Base-by-base conservation (phyloP, 169 alveolate genomes). In the Haemoproteus tartakovskyi region DNA sequence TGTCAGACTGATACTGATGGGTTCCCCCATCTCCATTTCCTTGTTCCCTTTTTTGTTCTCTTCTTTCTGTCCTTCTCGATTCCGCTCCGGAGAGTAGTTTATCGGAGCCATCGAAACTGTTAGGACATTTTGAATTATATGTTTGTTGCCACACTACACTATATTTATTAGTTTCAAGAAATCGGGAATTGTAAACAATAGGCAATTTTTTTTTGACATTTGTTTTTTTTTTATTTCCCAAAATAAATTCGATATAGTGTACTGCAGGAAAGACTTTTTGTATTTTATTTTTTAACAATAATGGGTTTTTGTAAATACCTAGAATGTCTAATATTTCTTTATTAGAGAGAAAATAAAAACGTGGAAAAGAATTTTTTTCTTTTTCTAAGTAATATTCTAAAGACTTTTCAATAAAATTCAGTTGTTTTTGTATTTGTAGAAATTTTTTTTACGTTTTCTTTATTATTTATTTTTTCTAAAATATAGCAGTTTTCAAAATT, bases 321-420 rank as follows among this genome's bases (percentile, higher is more conserved):
- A 96, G 91, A 64, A 96, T 96, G 37, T 95, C 97, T 30, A 96
- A 84, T 83, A 96, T 84, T 0, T 98, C 97, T 80, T 94, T 95
- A 79, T 96, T 96, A 2, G 99, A 95, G 12, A 94, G 94, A 91
- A 96, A 96, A 88, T 96, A 96, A 88, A 96, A 96, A 30, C 99
- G 94, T 1, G 99, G 98, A 94, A 95, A 94, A 0, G 95, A 91
- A 91, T 94, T 96, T 91, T 96, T 96, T 90, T 96, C 94, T 80
- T 95, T 93, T 61, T 95, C 99, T 67, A 96, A 87, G 87, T 96
- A 96, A 46, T 96, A 97, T 79, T 95, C 95, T 80, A 96, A 70
- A 6, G 97, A 95, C 82, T 95, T 96, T 91, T 96, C 98, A 89
- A 94, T 94, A 45, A 88, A 92, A 46, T 96, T 98, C 51, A 94